Base-by-base conservation (phyloP, 192 early-diverging fungal genomes). In the Backusella mclennaniae region DNA sequence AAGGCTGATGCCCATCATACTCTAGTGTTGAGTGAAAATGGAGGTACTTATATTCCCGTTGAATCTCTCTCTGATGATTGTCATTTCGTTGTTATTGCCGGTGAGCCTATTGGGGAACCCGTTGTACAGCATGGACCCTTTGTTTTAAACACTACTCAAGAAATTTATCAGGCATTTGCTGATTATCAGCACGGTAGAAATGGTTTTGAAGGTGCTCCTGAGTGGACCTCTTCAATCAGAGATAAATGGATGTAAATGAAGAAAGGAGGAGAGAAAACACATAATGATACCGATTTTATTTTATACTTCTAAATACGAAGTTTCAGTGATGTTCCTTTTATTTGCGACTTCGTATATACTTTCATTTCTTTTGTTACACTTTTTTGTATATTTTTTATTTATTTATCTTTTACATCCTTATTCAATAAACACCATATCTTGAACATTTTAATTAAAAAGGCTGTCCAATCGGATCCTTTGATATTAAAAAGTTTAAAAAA, bases 161-260 rank as follows among this genome's bases (percentile, higher is more conserved):
- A 87, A 71, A 84, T 88, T 8, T 74, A 83, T 15, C 80, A 89
- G 66, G 80, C 86, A 0, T 77, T 91, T 12, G 74, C 75, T 36
- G 93, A 95, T 71, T 93, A 88, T 75, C 75, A 91, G 52, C 56
- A 77, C 8, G 84, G 83, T 49, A 82, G 83, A 71, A 93, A 93
- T 75, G 93, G 93, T 0, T 93, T 93, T 82, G 92, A 93, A 83
- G 85, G 82, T 14, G 91, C 90, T 14, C 73, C 79, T 44, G 77
- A 83, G 46, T 93, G 86, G 86, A 75, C 75, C 2, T 84, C 86
- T 4, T 73, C 67, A 11, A 90, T 90, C 38, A 77, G 44, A 35
- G 29, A 76, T n/a, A 68, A 53, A 29, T 81, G 76, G 75, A 63
- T 63, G 56, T 63, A 59, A 26, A 23, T 12, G 23, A 23, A 59